Base-by-base conservation (phyloP, 805 yeast species). In the Candida chauliodis region DNA sequence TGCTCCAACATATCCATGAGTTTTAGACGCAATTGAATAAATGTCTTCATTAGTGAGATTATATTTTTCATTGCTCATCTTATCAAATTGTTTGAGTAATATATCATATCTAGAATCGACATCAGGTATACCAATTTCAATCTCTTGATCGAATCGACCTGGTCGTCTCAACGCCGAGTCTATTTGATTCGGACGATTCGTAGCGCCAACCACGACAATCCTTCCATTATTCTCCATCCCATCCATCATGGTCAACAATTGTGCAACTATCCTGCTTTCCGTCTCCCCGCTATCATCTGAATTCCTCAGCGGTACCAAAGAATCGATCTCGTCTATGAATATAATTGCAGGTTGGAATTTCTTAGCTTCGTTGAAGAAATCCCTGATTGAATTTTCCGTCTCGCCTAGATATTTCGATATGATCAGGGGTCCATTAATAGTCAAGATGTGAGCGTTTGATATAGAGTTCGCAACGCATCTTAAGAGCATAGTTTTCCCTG, bases 1-100 rank as follows among this genome's bases (percentile, higher is more conserved):
- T 0, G 98, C 96, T 33, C 99, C 99, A 2, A 93, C 99, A 54
- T 87, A 93, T 5, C 99, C 99, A 60, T 93, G 99, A 0, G 98
- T 90, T 52, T 78, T 82, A 4, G 77, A 59, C 0, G 96, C 87
- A 29, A 90, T 62, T 1, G 50, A 51, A n/a, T 62, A 55, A n/a
- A 90, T 73, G 26, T 85, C 82, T 0, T 68, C 78, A 0, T 56
- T 63, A 0, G 69, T 53, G 26, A 91, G 57, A 0, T 61, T 62
- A 49, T 79, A 81, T 33, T 64, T 67, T 5, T 50, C 47, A 3
- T 41, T 18, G 30, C 61, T 63, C 78, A 81, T 79, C 32, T 65
- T 71, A 1, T 54, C 51, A 39, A 91, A 73, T 47, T 83, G 84
- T 47, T 81, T 73, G 14, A 49, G 47, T 37, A 93, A 66, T 37